These are phyloP conservation scores for Letharia lupina DNA, from an alignment of 495 filamentous ascomycete genomes.

Conservation along the genomic window DNA sequence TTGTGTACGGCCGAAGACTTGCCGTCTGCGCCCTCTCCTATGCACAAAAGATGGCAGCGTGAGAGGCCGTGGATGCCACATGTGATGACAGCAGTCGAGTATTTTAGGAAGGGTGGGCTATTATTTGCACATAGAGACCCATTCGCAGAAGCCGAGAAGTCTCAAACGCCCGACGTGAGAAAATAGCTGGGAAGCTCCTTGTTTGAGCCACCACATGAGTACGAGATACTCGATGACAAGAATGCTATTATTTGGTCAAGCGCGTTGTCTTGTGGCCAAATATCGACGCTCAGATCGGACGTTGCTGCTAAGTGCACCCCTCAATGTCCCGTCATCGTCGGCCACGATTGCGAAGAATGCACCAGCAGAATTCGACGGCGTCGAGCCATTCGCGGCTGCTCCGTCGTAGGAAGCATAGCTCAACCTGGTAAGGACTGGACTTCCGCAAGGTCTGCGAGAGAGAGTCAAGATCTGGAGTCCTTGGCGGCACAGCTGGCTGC, in stretches of 20 bases:
- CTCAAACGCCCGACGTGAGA: not conserved
- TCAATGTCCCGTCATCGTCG: not conserved
- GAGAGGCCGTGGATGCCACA: no score
- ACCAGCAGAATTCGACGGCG: not conserved
- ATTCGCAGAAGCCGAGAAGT: slow-evolving; percentile 25
- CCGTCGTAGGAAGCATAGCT: not conserved
- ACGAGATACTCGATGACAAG: not conserved
- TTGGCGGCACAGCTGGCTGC: slow-evolving; percentile 1
- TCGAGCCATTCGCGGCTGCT: not conserved
- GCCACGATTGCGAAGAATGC: not conserved
- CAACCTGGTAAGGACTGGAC: no score
- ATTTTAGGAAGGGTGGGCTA: not conserved
- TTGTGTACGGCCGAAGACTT: no score
- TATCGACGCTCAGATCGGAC: not conserved
- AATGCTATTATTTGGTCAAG: not conserved
- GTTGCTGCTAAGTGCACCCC: not conserved
- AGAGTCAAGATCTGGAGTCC: not conserved
- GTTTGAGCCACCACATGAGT: not conserved
- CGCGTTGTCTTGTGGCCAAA: not conserved
- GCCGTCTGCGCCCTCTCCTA: no score
- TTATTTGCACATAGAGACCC: slow-evolving; percentile 27
- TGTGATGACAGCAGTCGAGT: no score
- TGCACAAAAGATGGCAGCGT: no score
- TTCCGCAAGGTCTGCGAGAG: not conserved
- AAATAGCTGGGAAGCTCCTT: not conserved